These are phyloP conservation scores for Leccinum colubrinum DNA, from an alignment of 1,284 basidiomycete species.

Conservation along the genomic window DNA sequence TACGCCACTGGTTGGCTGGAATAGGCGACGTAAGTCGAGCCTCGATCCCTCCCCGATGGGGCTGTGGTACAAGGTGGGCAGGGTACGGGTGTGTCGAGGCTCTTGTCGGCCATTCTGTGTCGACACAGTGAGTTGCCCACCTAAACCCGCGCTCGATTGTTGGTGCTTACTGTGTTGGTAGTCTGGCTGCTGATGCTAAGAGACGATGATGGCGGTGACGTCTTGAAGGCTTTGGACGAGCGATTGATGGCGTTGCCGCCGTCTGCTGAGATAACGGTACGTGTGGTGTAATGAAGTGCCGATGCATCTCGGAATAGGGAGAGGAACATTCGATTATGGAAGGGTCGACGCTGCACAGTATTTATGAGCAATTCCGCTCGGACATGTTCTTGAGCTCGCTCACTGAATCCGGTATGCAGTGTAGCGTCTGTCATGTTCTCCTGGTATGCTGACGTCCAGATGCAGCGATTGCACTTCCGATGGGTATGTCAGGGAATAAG, in stretches of 20 bases:
- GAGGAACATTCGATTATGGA: conserved; percentile 74
- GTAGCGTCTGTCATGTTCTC: neutral
- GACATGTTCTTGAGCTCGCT: conserved; percentile 89
- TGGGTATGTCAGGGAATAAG: conserved; percentile 63
- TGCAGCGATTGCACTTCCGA: conserved; percentile 80
- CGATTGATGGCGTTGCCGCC: conserved; percentile 58
- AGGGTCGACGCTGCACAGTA: conserved; percentile 70
- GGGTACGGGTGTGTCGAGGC: conserved; percentile 65
- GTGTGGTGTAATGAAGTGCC: conserved; percentile 4
- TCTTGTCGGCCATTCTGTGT: conserved; percentile 66
- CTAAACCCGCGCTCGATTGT: neutral
- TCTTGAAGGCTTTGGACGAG: conserved; percentile 56
- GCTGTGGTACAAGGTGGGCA: conserved; percentile 32
- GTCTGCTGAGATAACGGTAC: conserved; percentile 57
- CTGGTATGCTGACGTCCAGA: neutral
- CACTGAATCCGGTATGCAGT: conserved; percentile 75
- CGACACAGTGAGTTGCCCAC: conserved; percentile 65
- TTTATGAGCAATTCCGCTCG: conserved; percentile 72
- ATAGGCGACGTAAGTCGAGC: conserved; percentile 46
- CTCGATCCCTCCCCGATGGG: conserved; percentile 17
- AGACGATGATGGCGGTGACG: conserved; percentile 47
- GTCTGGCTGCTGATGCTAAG: conserved; percentile 75
- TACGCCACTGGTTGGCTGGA: conserved; percentile 7
- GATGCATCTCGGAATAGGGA: conserved; percentile 43
- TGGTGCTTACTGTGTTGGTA: conserved; percentile 28